These are phyloP conservation scores for Plectosphaerella sp. DNA, from an alignment of 2,329 filamentous ascomycete species.

Conservation along the genomic window DNA sequence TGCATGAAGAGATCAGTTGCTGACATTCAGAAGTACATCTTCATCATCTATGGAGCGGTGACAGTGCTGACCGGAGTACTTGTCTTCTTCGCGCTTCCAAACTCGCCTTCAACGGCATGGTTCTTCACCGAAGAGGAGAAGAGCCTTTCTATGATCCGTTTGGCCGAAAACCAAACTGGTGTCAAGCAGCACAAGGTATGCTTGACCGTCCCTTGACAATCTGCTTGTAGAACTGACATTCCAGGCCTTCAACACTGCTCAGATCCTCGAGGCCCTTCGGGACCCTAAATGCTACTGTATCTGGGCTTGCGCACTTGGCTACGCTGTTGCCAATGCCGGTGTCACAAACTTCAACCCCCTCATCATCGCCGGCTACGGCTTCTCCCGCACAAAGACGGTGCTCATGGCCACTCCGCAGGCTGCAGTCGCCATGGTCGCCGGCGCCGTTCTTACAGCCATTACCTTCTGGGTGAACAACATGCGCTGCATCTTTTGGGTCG, in stretches of 20 bases:
- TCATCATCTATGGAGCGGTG: constrained; percentile 18
- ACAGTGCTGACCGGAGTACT: constrained; percentile 10
- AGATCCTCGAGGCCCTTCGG: constrained; percentile 15
- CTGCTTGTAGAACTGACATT: background rate
- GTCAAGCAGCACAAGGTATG: constrained; percentile 5
- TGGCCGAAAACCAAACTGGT: constrained; percentile 10
- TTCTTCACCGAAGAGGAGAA: constrained; percentile 16
- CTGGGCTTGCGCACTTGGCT: constrained; percentile 39
- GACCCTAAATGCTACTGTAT: constrained; percentile 13
- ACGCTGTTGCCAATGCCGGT: constrained; percentile 64
- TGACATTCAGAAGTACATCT: constrained; percentile 10
- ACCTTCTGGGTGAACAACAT: constrained; percentile 21
- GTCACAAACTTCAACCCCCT: constrained; percentile 59
- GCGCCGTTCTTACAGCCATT: constrained; percentile 16
- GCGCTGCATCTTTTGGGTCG: constrained; percentile 24
- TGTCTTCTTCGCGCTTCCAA: constrained; percentile 11
- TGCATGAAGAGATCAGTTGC: background rate
- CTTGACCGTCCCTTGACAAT: background rate
- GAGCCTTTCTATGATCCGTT: constrained; percentile 8
- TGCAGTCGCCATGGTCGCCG: constrained; percentile 23
- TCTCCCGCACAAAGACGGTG: constrained; percentile 19
- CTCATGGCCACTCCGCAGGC: constrained; percentile 26
- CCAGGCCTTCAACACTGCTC: constrained; percentile 12
- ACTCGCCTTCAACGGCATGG: constrained; percentile 15
- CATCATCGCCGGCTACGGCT: constrained; percentile 53